Evolutionary conservation across 2,329 filamentous ascomycete species (phyloP), one percentile per base, ranked within the genome.

Genomic region (Aspergillus puulaauensis): DNA sequence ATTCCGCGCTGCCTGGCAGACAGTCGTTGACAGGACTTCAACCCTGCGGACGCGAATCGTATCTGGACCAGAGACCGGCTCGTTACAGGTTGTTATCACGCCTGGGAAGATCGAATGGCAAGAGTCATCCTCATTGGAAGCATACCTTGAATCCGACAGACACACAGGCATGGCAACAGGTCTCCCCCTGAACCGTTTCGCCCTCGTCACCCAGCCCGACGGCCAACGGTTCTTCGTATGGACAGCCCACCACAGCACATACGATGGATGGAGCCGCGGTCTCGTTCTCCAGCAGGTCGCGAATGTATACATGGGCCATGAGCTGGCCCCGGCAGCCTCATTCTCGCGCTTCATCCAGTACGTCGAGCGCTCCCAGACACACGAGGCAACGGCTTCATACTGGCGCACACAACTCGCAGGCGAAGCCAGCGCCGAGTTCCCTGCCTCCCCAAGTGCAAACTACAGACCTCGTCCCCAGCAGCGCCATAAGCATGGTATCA

Each of bases 221-320:
- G 49, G 49, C 11, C 45, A 33, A 14, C 35, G 41, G 6, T 53
- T 72, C 51, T 68, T 79, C 24, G 65, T 76, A 12, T 73, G 74
- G 57, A 77, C 75, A 1, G 69, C 73, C 56, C 77, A 79, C 58
- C 76, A 79, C 51, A 73, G 73, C 14, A 63, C 77, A 2, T 79
- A 78, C 58, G 77, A 79, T 61, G 76, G 74, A 4, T 69, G 65
- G 65, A 63, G 23, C 3, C 45, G 23, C 3, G 15, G n/a, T 2
- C 14, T 47, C 1, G 27, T 47, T 8, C 24, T 47, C 1, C 23
- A 33, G n/a, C 27, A 33, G n/a, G 27, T 47, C 2, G 24, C 23
- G 15, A n/a, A 31, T 33, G n/a, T 17, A 7, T 47, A 47, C n/a
- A 1, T 19, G 0, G 24, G 45, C 8, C 12, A 33, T 2, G 27